phyloP scores from a whole-genome alignment of 768 basidiomycete genomes.

The Mrakia frigida region DNA sequence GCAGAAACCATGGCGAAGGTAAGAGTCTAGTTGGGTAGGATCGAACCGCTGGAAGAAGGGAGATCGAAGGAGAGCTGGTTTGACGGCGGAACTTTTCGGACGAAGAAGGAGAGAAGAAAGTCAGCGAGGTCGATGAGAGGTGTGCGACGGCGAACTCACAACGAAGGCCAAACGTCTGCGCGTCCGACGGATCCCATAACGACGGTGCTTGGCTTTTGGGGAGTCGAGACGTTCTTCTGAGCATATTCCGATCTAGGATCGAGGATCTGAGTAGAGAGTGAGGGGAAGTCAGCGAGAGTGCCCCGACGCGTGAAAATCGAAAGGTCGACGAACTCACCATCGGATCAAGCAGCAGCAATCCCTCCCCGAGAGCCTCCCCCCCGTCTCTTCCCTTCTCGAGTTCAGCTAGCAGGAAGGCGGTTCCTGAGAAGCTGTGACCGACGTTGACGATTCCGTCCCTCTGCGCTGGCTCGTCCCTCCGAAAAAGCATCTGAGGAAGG shows the following conservation, averaged over 20 bases:
- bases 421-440: not conserved
- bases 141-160: not conserved
- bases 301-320: no score
- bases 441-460: not conserved
- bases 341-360: not conserved
- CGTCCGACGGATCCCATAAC: not conserved
- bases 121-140: not conserved
- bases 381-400: not conserved
- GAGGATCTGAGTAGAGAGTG: not conserved
- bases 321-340: not conserved
- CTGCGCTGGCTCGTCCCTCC: not conserved
- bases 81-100: not conserved
- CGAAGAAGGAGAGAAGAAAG: not conserved
- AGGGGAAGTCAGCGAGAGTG: not conserved
- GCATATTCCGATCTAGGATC: not conserved
- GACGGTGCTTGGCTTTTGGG: not conserved
- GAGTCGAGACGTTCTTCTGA: not conserved
- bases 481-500: not conserved
- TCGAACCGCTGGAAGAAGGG: conserved; percentile 6
- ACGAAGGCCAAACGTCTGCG: not conserved
- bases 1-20: not conserved
- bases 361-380: not conserved
- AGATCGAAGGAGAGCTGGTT: conserved; percentile 1
- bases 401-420: not conserved
- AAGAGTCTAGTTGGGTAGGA: not conserved